A percentile compares a stretch with the other conserved stretches of the same genome.
Evolutionary conservation across 129 eudicot species (phyloP).

Genomic region (Rutidosis leptorrhynchoides): DNA sequence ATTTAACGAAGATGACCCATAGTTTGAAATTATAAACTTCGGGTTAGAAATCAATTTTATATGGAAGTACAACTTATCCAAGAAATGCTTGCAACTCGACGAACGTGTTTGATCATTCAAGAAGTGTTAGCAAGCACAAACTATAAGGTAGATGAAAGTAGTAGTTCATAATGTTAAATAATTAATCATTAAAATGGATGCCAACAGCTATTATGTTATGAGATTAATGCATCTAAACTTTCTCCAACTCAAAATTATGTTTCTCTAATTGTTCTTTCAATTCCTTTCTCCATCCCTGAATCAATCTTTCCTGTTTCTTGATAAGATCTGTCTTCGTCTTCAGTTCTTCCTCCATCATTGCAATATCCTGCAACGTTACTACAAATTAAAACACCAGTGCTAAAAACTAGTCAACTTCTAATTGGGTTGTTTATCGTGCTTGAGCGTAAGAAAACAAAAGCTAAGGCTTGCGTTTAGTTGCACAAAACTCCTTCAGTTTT

Average conservation of each 20-base stretch:
- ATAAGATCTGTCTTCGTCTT: conserved; percentile 65
- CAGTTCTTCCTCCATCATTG: conserved; percentile 82
- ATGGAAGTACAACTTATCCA: not conserved
- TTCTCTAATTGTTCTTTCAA: conserved; percentile 73
- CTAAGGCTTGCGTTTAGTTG: no score
- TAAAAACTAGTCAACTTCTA: not conserved
- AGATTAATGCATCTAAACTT: conserved; percentile 35
- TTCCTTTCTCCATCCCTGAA: conserved; percentile 79
- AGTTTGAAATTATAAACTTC: not conserved
- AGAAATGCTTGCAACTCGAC: not conserved
- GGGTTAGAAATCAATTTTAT: not conserved
- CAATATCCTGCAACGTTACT: conserved; percentile 58
- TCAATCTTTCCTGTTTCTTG: conserved; percentile 66
- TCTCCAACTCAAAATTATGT: conserved; percentile 70
- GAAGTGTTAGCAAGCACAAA: not conserved
- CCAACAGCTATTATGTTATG: not conserved
- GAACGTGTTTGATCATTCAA: not conserved
- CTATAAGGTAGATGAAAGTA: not conserved
- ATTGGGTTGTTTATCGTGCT: not conserved
- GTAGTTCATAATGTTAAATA: not conserved
- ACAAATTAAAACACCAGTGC: not conserved
- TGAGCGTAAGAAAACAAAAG: no score
- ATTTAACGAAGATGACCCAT: not conserved
- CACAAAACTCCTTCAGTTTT: no score
- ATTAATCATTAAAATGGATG: conserved; percentile 1